Evolutionary conservation across 2,329 filamentous ascomycete genomes (phyloP).

Genomic region (Rutstroemia sp.): DNA sequence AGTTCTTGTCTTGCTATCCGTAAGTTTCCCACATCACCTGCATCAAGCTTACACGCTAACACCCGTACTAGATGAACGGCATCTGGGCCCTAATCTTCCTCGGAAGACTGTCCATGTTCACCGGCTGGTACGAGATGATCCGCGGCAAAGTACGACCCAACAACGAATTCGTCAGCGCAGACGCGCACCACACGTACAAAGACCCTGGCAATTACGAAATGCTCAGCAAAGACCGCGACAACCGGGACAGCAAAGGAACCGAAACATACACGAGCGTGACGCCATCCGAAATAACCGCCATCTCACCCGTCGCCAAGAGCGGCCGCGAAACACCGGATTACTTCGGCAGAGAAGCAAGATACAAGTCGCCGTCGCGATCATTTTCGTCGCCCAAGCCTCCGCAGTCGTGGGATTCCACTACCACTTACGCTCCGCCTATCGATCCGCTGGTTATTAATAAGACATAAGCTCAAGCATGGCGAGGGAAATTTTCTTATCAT

Average conservation of each 20-base stretch:
- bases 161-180: constrained; percentile 82
- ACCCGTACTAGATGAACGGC: constrained; percentile 58
- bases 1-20: constrained; percentile 72
- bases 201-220: constrained; percentile 73
- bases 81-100: constrained; percentile 79
- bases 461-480: constrained; percentile 15
- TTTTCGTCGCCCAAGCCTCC: constrained; percentile 41
- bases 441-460: constrained; percentile 27
- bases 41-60: not conserved
- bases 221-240: constrained; percentile 44
- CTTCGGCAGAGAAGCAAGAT: constrained; percentile 38
- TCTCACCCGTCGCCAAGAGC: constrained; percentile 21
- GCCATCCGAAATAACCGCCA: constrained; percentile 14
- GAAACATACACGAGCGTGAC: constrained; percentile 18
- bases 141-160: constrained; percentile 42
- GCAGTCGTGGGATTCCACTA: constrained; percentile 19
- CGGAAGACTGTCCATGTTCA: constrained; percentile 75
- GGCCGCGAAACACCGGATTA: constrained; percentile 31
- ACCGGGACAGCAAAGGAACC: constrained; percentile 21
- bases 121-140: constrained; percentile 69
- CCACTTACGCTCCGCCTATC: constrained; percentile 22
- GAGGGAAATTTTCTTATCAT: no score
- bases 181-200: constrained; percentile 54
- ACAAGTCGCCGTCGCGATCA: constrained; percentile 38
- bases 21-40: constrained; percentile 39